phyloP scores from a whole-genome alignment of 176 grass and related monocot genomes.

The Musa troglodytarum region DNA sequence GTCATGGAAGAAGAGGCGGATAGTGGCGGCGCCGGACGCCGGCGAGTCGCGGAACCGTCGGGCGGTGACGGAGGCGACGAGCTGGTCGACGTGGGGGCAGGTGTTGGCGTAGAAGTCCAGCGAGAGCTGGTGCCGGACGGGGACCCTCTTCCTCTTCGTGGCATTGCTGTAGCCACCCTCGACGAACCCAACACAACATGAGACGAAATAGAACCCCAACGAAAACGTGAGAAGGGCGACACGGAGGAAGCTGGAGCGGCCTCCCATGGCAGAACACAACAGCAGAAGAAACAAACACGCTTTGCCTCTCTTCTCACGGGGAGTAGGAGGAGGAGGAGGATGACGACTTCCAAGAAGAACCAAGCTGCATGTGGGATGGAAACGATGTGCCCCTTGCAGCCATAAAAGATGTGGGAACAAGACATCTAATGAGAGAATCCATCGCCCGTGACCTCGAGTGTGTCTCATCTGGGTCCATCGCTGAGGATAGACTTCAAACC shows the following conservation, averaged over 20 bases:
- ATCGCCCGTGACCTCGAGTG: too few relatives aligned
- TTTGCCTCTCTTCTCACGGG: neutral
- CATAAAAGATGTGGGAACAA: too few relatives aligned
- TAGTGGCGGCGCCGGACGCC: constrained; percentile 55
- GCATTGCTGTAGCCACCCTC: neutral
- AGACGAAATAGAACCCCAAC: constrained; percentile 27
- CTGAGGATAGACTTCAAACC: too few relatives aligned
- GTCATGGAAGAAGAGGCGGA: constrained; percentile 97
- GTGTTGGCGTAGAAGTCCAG: constrained; percentile 67
- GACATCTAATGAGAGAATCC: too few relatives aligned
- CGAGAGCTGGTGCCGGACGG: constrained; percentile 60
- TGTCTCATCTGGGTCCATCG: too few relatives aligned
- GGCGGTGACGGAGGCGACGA: constrained; percentile 64
- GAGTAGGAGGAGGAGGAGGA: neutral
- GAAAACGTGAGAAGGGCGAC: neutral
- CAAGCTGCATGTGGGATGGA: neutral
- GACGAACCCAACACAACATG: constrained; percentile 23
- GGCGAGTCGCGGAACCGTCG: constrained; percentile 43
- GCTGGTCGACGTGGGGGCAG: constrained; percentile 78
- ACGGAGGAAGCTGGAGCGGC: neutral
- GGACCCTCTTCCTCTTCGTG: constrained; percentile 25
- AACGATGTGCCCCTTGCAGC: too few relatives aligned
- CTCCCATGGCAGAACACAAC: constrained; percentile 15
- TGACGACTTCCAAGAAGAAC: neutral
- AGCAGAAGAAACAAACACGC: constrained; percentile 28